Evolutionary conservation across 2,329 filamentous ascomycete species (phyloP), one percentile per base, ranked within the genome.

Genomic region (Torrubiella hemipterigena): DNA sequence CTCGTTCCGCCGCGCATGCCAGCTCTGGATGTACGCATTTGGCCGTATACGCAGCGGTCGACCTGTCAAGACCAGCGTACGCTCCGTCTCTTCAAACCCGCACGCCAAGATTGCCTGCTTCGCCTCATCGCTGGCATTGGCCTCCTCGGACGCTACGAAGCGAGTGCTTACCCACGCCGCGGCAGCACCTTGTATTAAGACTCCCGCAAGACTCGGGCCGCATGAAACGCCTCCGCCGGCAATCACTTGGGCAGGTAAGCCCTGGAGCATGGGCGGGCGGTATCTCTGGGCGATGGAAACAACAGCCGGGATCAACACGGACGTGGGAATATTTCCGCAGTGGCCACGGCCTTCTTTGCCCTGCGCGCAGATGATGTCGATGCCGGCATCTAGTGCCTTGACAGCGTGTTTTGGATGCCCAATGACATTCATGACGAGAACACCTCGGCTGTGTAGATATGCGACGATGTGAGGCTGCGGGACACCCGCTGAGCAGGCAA

Each of bases 381-480:
- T 85, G 27, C 89, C 89, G 0, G 78, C 72, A 31, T 85, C 74
- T 5, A 96, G 63, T 3, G 87, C 87, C 61, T 95, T 94, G 52
- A 78, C 72, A 1, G 87, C 87, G 54, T 96, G 89, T 51, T 81
- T 85, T 3, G 89, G 87, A 45, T 87, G 82, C 0, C 89, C 89
- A n/a, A 95, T 86, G 87, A 95, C 94, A 55, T 95, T 95, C 86
- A 94, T 95, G 21, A 95, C 68, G 36, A 93, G 52, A 22, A 96
- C 81, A 0, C 82, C 83, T 0, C 81, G 79, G 6, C 67, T 65
- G 49, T 96, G 89, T 28, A 96, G 64, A 26, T 74, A 62, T 43
- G 83, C 74, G 35, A 95, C 79, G 5, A 86, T 73, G 36, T 63
- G 55, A 27, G 62, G 60, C 0, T 87, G 84, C 12, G 89, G 87